These are phyloP conservation scores for Chaetoceros muelleri DNA, from an alignment of 108 stramenopile species.

Conservation along the genomic window DNA sequence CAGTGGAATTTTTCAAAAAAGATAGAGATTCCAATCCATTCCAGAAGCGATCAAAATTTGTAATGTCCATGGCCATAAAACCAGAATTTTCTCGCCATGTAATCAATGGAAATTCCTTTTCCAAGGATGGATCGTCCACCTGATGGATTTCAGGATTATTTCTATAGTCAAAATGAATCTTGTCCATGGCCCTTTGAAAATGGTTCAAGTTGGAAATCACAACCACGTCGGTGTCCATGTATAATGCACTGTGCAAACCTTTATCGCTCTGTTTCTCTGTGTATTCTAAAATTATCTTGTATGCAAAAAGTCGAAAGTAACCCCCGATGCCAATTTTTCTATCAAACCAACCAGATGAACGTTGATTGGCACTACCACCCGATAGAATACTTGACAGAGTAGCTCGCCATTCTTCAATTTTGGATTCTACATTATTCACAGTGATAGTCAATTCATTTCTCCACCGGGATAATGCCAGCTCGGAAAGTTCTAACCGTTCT, in stretches of 20 bases:
- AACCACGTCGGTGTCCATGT: slow-evolving; percentile 7
- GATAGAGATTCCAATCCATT: neutral
- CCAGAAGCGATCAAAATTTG: neutral
- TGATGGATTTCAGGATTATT: too few relatives aligned
- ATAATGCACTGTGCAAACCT: neutral
- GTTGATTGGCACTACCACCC: neutral
- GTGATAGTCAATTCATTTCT: neutral
- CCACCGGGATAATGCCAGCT: neutral
- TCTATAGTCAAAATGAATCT: too few relatives aligned
- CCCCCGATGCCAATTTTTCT: neutral
- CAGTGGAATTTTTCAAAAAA: neutral
- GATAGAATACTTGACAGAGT: neutral
- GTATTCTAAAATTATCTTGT: neutral
- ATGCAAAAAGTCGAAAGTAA: slow-evolving; percentile 1
- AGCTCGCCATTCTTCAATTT: neutral
- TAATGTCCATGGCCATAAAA: slow-evolving; percentile 2
- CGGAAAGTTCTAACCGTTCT: neutral
- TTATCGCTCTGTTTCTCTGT: neutral
- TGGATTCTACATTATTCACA: neutral
- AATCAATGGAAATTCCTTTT: neutral
- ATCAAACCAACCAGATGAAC: too few relatives aligned
- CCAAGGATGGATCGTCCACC: neutral
- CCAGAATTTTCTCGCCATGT: neutral
- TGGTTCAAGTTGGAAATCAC: neutral
- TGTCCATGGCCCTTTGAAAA: too few relatives aligned